These are phyloP conservation scores for Penicillium simplicissimum DNA, from an alignment of 495 filamentous ascomycete species.

Conservation along the genomic window DNA sequence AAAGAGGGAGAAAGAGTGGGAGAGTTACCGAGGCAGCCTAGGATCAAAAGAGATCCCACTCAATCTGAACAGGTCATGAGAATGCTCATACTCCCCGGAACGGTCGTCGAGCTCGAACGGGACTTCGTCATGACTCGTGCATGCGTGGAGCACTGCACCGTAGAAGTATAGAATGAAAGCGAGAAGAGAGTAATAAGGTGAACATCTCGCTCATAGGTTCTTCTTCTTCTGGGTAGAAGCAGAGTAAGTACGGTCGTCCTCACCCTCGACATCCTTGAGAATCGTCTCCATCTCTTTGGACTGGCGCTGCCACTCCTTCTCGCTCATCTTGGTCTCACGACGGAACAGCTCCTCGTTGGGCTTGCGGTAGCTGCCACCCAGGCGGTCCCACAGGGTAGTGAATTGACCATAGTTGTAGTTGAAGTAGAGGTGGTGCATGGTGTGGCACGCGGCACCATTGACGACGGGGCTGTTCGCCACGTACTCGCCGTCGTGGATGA, in stretches of 20 bases:
- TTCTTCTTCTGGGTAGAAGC: slow-evolving; percentile 47
- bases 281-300: slow-evolving; percentile 83
- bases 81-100: neutral
- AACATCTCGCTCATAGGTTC: slow-evolving; percentile 18
- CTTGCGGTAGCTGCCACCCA: slow-evolving; percentile 85
- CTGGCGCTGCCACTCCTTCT: slow-evolving; percentile 79
- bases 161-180: neutral
- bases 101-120: neutral
- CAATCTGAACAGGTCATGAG: neutral
- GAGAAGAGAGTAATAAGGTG: neutral
- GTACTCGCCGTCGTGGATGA: slow-evolving; percentile 98
- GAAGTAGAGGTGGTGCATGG: slow-evolving; percentile 97
- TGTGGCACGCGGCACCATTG: slow-evolving; percentile 95
- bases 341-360: slow-evolving; percentile 87
- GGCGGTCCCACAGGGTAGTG: slow-evolving; percentile 90
- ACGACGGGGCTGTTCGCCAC: slow-evolving; percentile 83
- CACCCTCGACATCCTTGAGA: slow-evolving; percentile 80
- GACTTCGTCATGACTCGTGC: neutral
- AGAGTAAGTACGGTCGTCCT: slow-evolving; percentile 75
- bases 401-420: slow-evolving; percentile 99
- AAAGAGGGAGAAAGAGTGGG: neutral
- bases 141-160: neutral
- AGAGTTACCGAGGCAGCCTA: neutral
- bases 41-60: neutral
- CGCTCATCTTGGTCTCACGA: slow-evolving; percentile 84